phyloP scores from a whole-genome alignment of 345 rosid species.

The Rhodamnia argentea region DNA sequence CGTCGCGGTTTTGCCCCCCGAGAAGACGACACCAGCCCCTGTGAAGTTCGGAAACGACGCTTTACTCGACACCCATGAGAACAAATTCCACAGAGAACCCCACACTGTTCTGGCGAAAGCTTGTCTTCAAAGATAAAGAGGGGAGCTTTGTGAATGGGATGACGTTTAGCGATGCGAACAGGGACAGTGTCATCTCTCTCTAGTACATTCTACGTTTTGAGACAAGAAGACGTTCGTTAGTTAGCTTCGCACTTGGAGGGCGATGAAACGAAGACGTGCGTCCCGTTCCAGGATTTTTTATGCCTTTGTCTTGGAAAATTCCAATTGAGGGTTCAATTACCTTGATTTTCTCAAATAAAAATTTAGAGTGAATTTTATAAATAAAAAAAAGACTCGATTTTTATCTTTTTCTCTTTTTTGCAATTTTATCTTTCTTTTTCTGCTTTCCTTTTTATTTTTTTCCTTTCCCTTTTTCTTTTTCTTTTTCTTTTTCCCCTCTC shows the following conservation, averaged over 20 bases:
- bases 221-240: neutral
- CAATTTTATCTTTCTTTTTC: too few relatives aligned
- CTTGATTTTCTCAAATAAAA: too few relatives aligned
- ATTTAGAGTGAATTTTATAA: too few relatives aligned
- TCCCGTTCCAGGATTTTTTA: neutral
- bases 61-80: neutral
- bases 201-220: neutral
- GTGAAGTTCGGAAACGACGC: neutral
- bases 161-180: neutral
- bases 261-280: neutral
- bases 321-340: too few relatives aligned
- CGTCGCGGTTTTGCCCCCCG: too few relatives aligned
- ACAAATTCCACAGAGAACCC: neutral
- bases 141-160: fast-evolving
- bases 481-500: too few relatives aligned
- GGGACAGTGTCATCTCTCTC: neutral
- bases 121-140: neutral
- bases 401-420: too few relatives aligned
- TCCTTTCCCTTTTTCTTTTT: too few relatives aligned
- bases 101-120: neutral
- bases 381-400: too few relatives aligned
- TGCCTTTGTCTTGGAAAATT: neutral
- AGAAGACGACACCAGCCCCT: neutral
- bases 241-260: neutral
- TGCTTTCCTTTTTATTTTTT: too few relatives aligned